Evolutionary conservation across 306 rosid genomes (phyloP).

Genomic region (Pueraria montana): DNA sequence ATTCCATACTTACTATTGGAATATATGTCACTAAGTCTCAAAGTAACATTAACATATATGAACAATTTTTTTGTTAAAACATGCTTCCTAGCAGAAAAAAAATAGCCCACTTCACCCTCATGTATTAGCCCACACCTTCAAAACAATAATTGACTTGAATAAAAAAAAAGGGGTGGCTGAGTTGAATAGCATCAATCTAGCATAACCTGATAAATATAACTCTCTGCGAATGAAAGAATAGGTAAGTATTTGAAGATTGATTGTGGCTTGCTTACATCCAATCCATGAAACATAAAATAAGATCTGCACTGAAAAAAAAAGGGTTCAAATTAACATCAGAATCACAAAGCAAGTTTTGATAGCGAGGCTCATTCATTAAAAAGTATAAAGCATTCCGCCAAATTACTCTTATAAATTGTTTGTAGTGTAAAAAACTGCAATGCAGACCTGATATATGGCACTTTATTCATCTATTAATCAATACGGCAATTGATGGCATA

Average conservation of each 20-base stretch:
- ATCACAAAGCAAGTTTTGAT: constrained; percentile 9
- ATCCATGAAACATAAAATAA: constrained; percentile 93
- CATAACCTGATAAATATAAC: constrained; percentile 89
- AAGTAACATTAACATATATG: neutral
- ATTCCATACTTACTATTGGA: constrained; percentile 5
- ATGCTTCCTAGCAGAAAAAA: neutral
- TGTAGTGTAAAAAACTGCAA: neutral
- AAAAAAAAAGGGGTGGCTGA: constrained; percentile 19
- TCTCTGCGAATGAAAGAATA: constrained; percentile 85
- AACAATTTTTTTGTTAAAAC: neutral
- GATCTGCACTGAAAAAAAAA: constrained; percentile 85
- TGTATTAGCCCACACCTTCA: constrained; percentile 1
- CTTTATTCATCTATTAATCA: neutral
- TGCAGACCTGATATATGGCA: neutral
- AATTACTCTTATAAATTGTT: neutral
- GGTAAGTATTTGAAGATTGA: constrained; percentile 80
- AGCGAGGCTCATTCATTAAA: neutral
- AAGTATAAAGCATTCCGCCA: neutral
- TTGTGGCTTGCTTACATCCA: constrained; percentile 78
- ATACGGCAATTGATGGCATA: neutral
- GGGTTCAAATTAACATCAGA: constrained; percentile 21
- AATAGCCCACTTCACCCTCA: neutral
- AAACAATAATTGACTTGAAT: neutral
- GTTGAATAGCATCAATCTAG: constrained; percentile 35
- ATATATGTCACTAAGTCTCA: constrained; percentile 17